These are phyloP conservation scores for Anthracocystis walkeri DNA, from an alignment of 1,284 basidiomycete genomes.

Conservation along the genomic window DNA sequence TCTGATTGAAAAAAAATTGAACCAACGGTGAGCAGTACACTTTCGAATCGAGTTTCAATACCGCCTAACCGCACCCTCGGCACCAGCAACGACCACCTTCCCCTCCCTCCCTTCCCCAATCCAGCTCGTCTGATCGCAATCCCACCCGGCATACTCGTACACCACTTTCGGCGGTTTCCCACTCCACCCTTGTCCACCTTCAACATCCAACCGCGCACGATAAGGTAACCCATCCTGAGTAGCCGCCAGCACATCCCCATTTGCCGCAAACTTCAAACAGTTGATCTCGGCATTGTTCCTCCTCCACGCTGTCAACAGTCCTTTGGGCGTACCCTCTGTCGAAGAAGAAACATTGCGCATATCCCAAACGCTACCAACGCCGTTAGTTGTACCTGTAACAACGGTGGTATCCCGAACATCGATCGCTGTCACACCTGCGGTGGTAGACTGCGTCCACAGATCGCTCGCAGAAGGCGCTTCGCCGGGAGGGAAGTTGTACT, in stretches of 20 bases:
- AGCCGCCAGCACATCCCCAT: slow-evolving; percentile 34
- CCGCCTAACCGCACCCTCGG: slow-evolving; percentile 39
- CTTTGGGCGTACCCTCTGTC: not conserved
- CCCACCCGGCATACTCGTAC: slow-evolving; percentile 58
- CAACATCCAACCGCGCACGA: slow-evolving; percentile 14
- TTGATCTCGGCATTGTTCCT: slow-evolving; percentile 39
- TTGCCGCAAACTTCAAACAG: slow-evolving; percentile 3
- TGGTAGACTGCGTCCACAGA: slow-evolving; percentile 74
- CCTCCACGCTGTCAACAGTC: slow-evolving; percentile 31
- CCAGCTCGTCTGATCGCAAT: slow-evolving; percentile 49
- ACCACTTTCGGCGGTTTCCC: slow-evolving; percentile 19
- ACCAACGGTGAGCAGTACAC: no score
- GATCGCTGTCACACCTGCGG: slow-evolving; percentile 56
- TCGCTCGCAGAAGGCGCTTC: slow-evolving; percentile 70
- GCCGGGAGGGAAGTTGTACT: slow-evolving; percentile 56
- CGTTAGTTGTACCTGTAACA: slow-evolving; percentile 77
- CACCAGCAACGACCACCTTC: slow-evolving; percentile 43
- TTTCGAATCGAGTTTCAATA: slow-evolving; percentile 44
- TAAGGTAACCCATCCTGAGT: slow-evolving; percentile 62
- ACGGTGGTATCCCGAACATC: slow-evolving; percentile 70
- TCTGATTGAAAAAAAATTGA: no score
- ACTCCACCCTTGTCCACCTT: not conserved
- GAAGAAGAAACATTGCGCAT: slow-evolving; percentile 70
- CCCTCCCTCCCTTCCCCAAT: slow-evolving; percentile 29
- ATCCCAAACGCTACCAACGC: slow-evolving; percentile 76